Conservation (phyloP, 1,284 basidiomycete genomes). For the Marasmius tenuissimus region DNA sequence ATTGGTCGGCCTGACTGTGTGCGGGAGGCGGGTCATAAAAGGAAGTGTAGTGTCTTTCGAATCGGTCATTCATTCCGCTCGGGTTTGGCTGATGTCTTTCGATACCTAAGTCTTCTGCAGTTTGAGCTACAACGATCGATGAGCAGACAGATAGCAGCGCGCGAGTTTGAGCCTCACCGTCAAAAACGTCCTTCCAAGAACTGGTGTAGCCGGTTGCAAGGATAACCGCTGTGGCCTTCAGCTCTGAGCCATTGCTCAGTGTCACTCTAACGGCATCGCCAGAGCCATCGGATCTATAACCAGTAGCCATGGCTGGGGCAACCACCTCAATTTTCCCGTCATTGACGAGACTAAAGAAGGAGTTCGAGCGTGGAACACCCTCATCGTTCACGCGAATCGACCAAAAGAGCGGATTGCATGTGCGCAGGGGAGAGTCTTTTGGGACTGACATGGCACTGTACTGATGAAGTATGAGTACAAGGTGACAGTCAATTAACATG, state of each 20-base stretch:
- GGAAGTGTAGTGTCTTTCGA: conserved; percentile 35
- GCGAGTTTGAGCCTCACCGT: conserved; percentile 30
- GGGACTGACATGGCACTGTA: conserved; percentile 37
- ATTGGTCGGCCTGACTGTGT: conserved; percentile 23
- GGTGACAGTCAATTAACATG: background rate
- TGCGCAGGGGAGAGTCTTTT: conserved; percentile 41
- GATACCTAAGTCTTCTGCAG: conserved; percentile 38
- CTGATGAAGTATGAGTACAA: conserved; percentile 23
- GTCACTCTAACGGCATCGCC: conserved; percentile 39
- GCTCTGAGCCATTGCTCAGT: conserved; percentile 36
- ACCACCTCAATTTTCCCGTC: conserved; percentile 43
- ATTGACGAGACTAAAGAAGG: conserved; percentile 40
- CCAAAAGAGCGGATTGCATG: conserved; percentile 45
- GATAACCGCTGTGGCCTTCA: conserved; percentile 47
- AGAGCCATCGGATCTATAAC: conserved; percentile 27
- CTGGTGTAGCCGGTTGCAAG: conserved; percentile 57
- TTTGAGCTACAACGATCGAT: conserved; percentile 28
- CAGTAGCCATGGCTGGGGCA: conserved; percentile 38
- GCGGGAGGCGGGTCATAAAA: conserved; percentile 24
- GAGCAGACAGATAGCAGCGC: background rate
- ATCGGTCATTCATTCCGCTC: conserved; percentile 6
- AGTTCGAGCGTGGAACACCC: conserved; percentile 35
- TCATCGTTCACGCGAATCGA: conserved; percentile 50
- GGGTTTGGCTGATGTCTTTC: conserved; percentile 26
- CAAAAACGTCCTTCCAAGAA: conserved; percentile 51